Percentiles rank a stretch among this genome's conserved stretches.
phyloP scores from a whole-genome alignment of 306 rosid genomes.

The Sophora flavescens region DNA sequence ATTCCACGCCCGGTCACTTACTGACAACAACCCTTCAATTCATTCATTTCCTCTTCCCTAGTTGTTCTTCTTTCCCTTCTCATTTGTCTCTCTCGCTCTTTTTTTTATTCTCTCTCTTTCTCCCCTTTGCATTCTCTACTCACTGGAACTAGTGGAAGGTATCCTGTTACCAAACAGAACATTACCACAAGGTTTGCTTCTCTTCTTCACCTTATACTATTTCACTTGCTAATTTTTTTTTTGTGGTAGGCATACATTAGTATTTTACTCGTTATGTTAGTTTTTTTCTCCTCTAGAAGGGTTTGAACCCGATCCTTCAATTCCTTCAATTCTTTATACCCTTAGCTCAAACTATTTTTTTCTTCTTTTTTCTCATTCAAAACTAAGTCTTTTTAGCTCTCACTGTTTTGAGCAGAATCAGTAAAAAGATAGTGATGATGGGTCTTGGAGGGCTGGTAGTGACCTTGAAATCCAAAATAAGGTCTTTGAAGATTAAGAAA shows the following conservation, averaged over 20 bases:
- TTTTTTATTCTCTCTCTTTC: too few species aligned
- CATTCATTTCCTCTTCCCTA: conserved; percentile 40
- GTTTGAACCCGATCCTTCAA: too few species aligned
- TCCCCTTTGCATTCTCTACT: neutral
- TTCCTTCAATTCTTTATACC: too few species aligned
- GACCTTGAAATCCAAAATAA: conserved; percentile 76
- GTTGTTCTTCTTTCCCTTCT: neutral
- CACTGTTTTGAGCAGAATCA: conserved; percentile 38
- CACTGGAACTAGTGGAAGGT: conserved; percentile 10
- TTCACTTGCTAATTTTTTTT: neutral
- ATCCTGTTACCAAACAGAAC: conserved; percentile 28
- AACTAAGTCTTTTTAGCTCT: neutral
- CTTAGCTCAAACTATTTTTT: too few species aligned
- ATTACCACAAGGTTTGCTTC: conserved; percentile 37
- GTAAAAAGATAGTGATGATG: conserved; percentile 49
- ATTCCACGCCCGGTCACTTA: conserved; percentile 15
- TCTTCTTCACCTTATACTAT: neutral
- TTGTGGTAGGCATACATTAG: too few species aligned
- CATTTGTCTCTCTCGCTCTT: too few species aligned
- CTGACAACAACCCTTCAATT: conserved; percentile 35
- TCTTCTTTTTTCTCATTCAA: neutral
- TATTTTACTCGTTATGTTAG: too few species aligned
- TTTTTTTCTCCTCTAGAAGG: too few species aligned
- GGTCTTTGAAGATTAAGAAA: conserved; percentile 74
- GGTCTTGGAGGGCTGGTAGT: conserved; percentile 69